phyloP scores from a whole-genome alignment of 495 filamentous ascomycete species.

The Lophium mytilinum region DNA sequence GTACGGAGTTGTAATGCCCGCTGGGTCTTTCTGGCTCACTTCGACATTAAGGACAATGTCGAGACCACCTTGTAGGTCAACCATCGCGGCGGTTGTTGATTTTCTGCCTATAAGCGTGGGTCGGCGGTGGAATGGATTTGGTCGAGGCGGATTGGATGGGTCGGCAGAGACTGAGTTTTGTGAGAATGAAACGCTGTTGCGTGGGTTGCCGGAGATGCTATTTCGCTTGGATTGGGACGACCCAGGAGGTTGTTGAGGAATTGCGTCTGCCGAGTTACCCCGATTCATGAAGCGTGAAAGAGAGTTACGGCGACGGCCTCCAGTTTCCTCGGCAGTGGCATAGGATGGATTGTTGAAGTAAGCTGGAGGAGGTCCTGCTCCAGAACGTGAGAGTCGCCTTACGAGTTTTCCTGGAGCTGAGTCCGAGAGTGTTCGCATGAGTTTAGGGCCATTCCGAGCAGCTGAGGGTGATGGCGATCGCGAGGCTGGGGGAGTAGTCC shows the following conservation, averaged over 20 bases:
- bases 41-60: constrained; percentile 84
- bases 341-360: constrained; percentile 25
- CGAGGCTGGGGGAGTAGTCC: constrained; percentile 60
- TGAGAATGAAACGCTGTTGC: no score
- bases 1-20: constrained; percentile 83
- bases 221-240: not conserved
- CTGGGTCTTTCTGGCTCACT: constrained; percentile 72
- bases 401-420: constrained; percentile 24
- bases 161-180: not conserved
- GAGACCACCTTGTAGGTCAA: constrained; percentile 70
- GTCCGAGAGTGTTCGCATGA: constrained; percentile 16
- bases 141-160: constrained; percentile 25
- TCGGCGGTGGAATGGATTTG: constrained; percentile 57
- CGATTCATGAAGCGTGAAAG: constrained; percentile 4
- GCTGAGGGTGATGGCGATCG: constrained; percentile 32
- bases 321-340: constrained; percentile 9
- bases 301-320: constrained; percentile 15
- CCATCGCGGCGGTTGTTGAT: constrained; percentile 34
- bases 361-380: constrained; percentile 12
- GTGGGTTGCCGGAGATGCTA: not conserved
- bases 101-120: constrained; percentile 62
- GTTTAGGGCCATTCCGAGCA: constrained; percentile 5
- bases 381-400: constrained; percentile 22
- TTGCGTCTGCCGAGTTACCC: not conserved
- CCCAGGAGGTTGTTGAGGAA: not conserved